Base-by-base conservation (phyloP, 148 eudicot species). In the Dianthus caryophyllus region DNA sequence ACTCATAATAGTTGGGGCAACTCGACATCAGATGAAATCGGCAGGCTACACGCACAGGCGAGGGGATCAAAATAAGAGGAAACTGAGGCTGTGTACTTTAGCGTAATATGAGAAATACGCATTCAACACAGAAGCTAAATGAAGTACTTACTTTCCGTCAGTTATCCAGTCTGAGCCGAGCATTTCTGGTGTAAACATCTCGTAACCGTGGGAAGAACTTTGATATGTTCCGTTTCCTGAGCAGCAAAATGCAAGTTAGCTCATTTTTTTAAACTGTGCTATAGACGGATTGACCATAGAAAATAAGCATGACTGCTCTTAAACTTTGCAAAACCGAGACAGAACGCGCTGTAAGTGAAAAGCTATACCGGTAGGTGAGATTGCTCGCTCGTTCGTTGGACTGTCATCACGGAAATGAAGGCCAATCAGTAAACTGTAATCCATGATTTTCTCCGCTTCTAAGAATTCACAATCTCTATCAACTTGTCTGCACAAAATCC, bases 391-490 rank as follows among this genome's bases (percentile, higher is more conserved):
- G 30, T 66, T 71, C 69, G 51, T 63, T 22, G 75, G 71, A 68
- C 69, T 64, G 47, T 73, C 78, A 63, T 80, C 83, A 5, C 80
- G 75, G 59, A 80, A 80, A 65, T 80, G 83, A 15, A 80, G 75
- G 48, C 83, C 83, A n/a, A 80, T 73, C 72, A 80, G 62, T 11
- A 80, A 65, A 76, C 83, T 80, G 50, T 80, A 80, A 50, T 80
- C 83, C 83, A 80, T 80, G 46, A 80, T 80, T 67, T 59, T 73
- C 67, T 73, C 83, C 18, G 80, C 78, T 67, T 80, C 83, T 75
- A 80, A 73, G 73, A 80, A 80, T 54, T 80, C 83, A 63, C 83
- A 80, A 54, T 80, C 83, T 67, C 70, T 58, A 64, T 80, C 80
- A 49, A 80, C 83, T 70, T 80, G 83, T n/a, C 83, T 80, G 78